Conservation (phyloP, 352 stramenopile genomes). For the Thraustochytrium sp. region DNA sequence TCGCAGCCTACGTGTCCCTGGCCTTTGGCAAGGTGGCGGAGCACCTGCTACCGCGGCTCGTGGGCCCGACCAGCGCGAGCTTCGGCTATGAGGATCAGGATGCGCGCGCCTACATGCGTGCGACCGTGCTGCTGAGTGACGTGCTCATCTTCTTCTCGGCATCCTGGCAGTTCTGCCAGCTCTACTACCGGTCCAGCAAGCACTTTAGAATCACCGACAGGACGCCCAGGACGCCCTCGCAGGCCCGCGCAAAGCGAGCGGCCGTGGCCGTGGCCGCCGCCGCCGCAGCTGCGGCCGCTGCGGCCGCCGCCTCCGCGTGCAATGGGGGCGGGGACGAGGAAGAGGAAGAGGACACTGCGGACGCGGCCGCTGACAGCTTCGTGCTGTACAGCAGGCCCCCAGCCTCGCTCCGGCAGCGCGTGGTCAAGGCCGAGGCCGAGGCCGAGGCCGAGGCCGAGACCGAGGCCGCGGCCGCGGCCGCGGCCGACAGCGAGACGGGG, state of each 20-base stretch:
- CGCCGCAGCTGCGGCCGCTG: no score
- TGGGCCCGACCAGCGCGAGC: slow-evolving; percentile 66
- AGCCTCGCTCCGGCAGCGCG: background rate
- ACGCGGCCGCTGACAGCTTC: background rate
- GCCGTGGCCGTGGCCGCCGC: no score
- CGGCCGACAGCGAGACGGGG: background rate
- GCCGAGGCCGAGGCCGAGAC: background rate
- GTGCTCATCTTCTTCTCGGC: slow-evolving; percentile 75
- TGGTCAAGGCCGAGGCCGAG: background rate
- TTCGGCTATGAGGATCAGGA: slow-evolving; percentile 61
- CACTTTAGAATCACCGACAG: background rate
- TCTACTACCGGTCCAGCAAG: slow-evolving; percentile 11
- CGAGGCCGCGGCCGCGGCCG: no score
- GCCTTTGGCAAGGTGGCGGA: slow-evolving; percentile 62
- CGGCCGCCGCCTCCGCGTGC: no score
- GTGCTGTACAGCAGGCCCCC: background rate
- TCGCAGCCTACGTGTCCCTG: slow-evolving; percentile 32
- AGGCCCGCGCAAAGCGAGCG: no score
- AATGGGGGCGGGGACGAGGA: no score
- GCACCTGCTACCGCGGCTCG: slow-evolving; percentile 70
- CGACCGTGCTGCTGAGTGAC: slow-evolving; percentile 85
- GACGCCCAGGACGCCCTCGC: background rate
- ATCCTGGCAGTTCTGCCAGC: slow-evolving; percentile 21
- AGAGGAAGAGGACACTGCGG: background rate
- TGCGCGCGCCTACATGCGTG: slow-evolving; percentile 75